Evolutionary conservation across 768 basidiomycete genomes (phyloP).

Genomic region (Mycena leptocephala): DNA sequence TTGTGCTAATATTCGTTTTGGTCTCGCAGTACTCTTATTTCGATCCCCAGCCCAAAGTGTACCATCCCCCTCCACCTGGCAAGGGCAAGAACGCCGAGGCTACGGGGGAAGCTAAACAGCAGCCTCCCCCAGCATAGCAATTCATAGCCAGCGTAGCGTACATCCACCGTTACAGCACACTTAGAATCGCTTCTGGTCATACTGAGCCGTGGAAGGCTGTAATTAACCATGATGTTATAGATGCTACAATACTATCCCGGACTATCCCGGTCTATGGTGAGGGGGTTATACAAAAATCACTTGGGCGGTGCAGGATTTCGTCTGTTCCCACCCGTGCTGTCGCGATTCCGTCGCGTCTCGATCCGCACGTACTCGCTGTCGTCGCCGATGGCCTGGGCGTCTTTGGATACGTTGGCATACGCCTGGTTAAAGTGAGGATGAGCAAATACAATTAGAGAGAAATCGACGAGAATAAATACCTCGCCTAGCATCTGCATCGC

Average conservation of each 20-base stretch:
- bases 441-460: not conserved
- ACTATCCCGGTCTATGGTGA: not conserved
- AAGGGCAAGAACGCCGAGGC: constrained; percentile 74
- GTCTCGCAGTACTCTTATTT: not conserved
- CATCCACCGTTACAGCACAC: not conserved
- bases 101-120: constrained; percentile 13
- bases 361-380: constrained; percentile 89
- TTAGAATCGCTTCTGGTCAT: not conserved
- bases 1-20: not conserved
- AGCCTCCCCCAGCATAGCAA: constrained; percentile 24
- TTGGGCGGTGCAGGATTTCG: too few species aligned
- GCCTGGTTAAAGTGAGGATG: constrained; percentile 28
- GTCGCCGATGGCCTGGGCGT: constrained; percentile 50
- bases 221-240: not conserved
- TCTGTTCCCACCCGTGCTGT: constrained; percentile 28
- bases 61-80: constrained; percentile 88
- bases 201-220: not conserved
- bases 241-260: not conserved
- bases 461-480: constrained; percentile 10
- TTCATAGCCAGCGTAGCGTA: not conserved
- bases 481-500: constrained; percentile 91
- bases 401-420: constrained; percentile 35
- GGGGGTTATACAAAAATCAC: too few species aligned
- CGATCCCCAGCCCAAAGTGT: constrained; percentile 76
- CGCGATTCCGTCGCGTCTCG: constrained; percentile 80